A percentile compares a stretch with the other conserved stretches of the same genome.
Conservation (phyloP, 2,329 filamentous ascomycete species). For the Helminthosporium solani region DNA sequence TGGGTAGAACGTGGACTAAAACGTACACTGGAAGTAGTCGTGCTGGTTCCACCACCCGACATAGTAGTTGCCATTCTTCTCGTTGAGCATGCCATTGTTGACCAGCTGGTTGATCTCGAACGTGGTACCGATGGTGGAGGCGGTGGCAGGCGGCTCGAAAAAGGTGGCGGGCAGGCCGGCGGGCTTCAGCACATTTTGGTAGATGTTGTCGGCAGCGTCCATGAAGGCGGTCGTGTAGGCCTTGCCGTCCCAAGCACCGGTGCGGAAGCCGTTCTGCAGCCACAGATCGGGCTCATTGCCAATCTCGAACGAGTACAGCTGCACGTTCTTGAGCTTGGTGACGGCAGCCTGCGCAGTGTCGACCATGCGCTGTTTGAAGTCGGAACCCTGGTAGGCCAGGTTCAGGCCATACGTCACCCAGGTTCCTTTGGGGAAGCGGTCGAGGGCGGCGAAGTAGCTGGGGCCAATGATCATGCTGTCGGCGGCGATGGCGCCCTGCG, state of each 20-base stretch:
- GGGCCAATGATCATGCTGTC: constrained; percentile 52
- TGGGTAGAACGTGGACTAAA: not conserved
- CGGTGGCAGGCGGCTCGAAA: constrained; percentile 53
- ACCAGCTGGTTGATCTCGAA: constrained; percentile 49
- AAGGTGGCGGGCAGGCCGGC: constrained; percentile 44
- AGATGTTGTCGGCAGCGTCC: constrained; percentile 47
- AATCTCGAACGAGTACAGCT: constrained; percentile 46
- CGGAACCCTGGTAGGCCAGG: constrained; percentile 48
- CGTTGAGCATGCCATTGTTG: constrained; percentile 42
- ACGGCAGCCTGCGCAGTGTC: constrained; percentile 44
- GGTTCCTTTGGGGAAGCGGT: constrained; percentile 53
- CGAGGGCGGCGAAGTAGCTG: constrained; percentile 49
- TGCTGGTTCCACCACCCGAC: constrained; percentile 54
- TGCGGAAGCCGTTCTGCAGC: constrained; percentile 49
- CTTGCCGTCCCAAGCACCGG: constrained; percentile 46
- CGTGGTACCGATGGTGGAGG: constrained; percentile 54
- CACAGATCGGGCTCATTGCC: constrained; percentile 49
- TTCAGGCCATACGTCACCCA: constrained; percentile 54
- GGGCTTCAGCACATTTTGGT: constrained; percentile 48
- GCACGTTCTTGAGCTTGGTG: constrained; percentile 40
- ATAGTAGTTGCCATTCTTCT: constrained; percentile 41
- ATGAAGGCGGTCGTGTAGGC: constrained; percentile 51
- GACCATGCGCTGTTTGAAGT: constrained; percentile 48
- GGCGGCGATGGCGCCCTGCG: constrained; percentile 44
- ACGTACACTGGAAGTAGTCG: constrained; percentile 53